phyloP scores from a whole-genome alignment of 148 eudicot species.

The Chenopodium berlandieri region DNA sequence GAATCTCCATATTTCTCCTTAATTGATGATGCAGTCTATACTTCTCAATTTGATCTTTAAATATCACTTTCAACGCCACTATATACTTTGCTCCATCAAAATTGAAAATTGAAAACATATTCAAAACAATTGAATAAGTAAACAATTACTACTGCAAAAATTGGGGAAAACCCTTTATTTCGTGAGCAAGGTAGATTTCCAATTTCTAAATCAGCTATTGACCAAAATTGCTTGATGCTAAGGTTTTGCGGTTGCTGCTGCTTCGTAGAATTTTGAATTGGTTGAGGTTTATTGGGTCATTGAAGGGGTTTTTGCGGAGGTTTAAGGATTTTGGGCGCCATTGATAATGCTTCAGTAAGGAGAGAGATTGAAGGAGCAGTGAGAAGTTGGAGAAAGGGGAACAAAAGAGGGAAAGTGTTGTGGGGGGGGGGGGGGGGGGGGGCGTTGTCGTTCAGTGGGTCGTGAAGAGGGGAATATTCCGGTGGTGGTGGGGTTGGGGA shows the following conservation, averaged over 20 bases:
- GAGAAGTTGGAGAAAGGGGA: not conserved
- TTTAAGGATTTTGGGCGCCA: slow-evolving; percentile 35
- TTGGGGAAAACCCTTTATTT: slow-evolving; percentile 38
- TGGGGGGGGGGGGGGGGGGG: no score
- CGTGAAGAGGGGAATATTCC: no score
- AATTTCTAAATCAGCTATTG: slow-evolving; percentile 71
- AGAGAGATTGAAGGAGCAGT: not conserved
- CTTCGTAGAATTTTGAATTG: not conserved
- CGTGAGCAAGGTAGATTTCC: slow-evolving; percentile 89
- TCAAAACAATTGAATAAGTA: not conserved
- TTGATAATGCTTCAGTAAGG: not conserved
- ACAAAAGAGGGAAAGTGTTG: slow-evolving; percentile 13
- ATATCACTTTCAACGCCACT: no score
- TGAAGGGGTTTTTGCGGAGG: slow-evolving; percentile 22
- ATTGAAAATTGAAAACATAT: not conserved
- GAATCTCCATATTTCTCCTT: no score
- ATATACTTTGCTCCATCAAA: no score
- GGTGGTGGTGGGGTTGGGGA: no score
- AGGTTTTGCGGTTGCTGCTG: slow-evolving; percentile 21
- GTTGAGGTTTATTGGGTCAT: slow-evolving; percentile 12
- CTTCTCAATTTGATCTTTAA: no score
- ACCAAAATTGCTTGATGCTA: slow-evolving; percentile 45
- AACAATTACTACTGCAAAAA: not conserved
- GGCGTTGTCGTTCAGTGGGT: no score
- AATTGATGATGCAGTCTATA: no score